Evolutionary conservation across 495 filamentous ascomycete genomes (phyloP).

Genomic region (Opeltia flavorubescens): DNA sequence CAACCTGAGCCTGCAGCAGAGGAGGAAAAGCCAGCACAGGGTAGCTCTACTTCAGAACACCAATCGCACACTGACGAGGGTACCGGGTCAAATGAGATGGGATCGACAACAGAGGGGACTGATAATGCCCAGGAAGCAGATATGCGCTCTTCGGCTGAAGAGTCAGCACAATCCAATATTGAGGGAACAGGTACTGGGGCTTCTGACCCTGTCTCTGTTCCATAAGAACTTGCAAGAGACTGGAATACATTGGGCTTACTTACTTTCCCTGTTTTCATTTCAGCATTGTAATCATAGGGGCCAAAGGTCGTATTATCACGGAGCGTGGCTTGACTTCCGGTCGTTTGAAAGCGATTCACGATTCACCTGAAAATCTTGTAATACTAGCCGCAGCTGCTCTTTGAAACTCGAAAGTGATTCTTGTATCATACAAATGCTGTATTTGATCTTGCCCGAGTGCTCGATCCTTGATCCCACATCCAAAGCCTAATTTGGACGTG

Average conservation of each 20-base stretch:
- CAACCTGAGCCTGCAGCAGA: conserved; percentile 7
- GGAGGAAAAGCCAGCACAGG: neutral
- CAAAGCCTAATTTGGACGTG: neutral
- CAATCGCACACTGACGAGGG: too few relatives aligned
- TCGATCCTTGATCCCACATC: too few relatives aligned
- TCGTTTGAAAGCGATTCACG: neutral
- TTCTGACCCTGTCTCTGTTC: neutral
- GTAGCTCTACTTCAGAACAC: too few relatives aligned
- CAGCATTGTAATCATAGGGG: too few relatives aligned
- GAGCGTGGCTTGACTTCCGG: neutral
- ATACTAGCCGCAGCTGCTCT: neutral
- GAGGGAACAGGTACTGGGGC: too few relatives aligned
- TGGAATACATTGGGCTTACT: neutral
- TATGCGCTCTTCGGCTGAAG: neutral
- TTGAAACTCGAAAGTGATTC: neutral
- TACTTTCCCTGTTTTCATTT: neutral
- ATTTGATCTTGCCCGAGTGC: too few relatives aligned
- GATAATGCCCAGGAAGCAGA: neutral
- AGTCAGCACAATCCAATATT: too few relatives aligned
- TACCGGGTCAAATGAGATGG: too few relatives aligned
- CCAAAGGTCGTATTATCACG: too few relatives aligned
- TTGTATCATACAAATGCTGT: too few relatives aligned
- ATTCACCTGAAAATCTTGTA: neutral
- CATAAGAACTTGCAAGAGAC: neutral
- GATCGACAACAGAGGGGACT: too few relatives aligned